Conservation (phyloP, 2,329 filamentous ascomycete genomes). For the Sporothrix mexicana region DNA sequence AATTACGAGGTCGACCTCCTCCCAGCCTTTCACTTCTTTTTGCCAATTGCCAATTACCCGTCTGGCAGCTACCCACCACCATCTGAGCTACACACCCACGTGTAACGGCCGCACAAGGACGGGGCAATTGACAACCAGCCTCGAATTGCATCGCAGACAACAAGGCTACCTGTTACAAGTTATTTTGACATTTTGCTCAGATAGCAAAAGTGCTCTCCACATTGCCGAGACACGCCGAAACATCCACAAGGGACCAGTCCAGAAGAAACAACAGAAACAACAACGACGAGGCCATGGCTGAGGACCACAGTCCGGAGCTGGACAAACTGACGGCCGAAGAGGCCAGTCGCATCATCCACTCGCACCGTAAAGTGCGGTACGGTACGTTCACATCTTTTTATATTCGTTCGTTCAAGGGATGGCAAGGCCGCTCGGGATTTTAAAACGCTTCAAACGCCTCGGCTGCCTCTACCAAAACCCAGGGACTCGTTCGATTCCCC, state of each 20-base stretch:
- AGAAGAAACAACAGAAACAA: background rate
- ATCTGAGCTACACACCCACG: background rate
- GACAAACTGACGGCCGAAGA: slow-evolving; percentile 68
- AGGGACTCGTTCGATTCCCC: background rate
- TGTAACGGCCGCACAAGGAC: background rate
- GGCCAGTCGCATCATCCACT: slow-evolving; percentile 71
- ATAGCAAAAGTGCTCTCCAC: slow-evolving; percentile 33
- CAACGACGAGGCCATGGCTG: slow-evolving; percentile 48
- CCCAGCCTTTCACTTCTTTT: background rate
- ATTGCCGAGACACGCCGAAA: slow-evolving; percentile 36
- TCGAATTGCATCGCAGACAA: background rate
- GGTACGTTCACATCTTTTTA: slow-evolving; percentile 54
- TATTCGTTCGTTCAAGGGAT: background rate
- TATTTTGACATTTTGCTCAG: background rate
- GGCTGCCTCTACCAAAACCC: background rate
- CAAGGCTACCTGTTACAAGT: background rate
- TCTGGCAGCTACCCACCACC: slow-evolving; percentile 1
- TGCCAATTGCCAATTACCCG: slow-evolving; percentile 16
- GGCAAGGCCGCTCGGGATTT: background rate
- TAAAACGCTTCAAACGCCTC: background rate
- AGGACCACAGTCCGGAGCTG: slow-evolving; percentile 54
- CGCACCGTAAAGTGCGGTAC: slow-evolving; percentile 71
- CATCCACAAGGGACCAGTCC: background rate
- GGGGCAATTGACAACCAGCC: background rate
- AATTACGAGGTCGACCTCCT: background rate